Conservation (phyloP, 1,139 yeast species). For the Suhomyces kunorum region DNA sequence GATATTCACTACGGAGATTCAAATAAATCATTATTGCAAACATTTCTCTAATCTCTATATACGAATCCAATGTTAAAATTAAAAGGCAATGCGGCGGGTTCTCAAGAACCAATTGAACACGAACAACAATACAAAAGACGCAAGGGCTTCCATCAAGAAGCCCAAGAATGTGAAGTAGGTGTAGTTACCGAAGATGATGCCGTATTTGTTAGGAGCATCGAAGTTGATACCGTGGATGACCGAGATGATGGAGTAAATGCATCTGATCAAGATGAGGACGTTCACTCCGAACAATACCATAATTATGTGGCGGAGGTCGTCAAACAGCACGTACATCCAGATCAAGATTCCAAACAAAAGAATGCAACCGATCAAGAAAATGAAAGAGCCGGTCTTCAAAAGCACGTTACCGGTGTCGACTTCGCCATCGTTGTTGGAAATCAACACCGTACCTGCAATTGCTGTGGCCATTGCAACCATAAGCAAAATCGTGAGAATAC, state of each 20-base stretch:
- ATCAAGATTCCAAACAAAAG: conserved; percentile 3
- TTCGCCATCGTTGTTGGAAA: conserved; percentile 1
- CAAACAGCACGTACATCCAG: neutral
- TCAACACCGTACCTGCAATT: conserved; percentile 16
- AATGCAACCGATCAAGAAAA: conserved; percentile 17
- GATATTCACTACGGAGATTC: too few species aligned
- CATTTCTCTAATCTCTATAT: neutral
- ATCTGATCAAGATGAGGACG: conserved; percentile 18
- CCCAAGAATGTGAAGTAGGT: conserved; percentile 24
- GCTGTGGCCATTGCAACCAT: conserved; percentile 20
- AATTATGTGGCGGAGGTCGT: neutral
- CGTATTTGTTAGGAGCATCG: conserved; percentile 17
- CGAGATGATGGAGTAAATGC: conserved; percentile 18
- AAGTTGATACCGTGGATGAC: conserved; percentile 20
- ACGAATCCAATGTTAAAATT: neutral
- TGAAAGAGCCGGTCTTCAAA: conserved; percentile 18
- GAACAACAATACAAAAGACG: conserved; percentile 6
- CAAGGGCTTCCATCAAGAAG: conserved; percentile 15
- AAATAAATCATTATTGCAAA: too few species aligned
- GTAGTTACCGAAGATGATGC: conserved; percentile 23
- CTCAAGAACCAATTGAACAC: conserved; percentile 13
- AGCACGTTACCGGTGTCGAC: conserved; percentile 3
- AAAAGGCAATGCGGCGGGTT: neutral
- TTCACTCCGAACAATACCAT: conserved; percentile 9
- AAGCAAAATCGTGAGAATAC: conserved; percentile 18